Percentiles rank a stretch among this genome's conserved stretches.
Evolutionary conservation across 768 basidiomycete genomes (phyloP).

Genomic region (Trametes cinnabarina): DNA sequence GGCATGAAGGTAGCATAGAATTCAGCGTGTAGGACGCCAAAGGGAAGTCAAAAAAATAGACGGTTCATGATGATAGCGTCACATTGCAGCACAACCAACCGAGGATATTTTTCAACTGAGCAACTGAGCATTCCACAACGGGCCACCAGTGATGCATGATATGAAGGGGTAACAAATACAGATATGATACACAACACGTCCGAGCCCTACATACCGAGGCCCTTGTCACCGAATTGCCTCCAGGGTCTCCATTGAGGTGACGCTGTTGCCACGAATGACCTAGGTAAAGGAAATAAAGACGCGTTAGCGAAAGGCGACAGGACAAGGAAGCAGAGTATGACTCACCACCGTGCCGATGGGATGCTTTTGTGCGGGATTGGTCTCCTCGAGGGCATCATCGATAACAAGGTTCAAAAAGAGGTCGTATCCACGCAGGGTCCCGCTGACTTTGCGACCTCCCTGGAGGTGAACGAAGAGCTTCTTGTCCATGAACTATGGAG

Average conservation of each 20-base stretch:
- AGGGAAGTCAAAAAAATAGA: no score
- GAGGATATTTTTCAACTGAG: background rate
- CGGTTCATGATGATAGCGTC: no score
- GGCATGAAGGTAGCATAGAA: no score
- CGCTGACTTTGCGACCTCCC: slow-evolving; percentile 94
- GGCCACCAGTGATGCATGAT: background rate
- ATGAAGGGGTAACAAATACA: slow-evolving; percentile 16
- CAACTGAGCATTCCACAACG: background rate
- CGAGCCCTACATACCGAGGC: slow-evolving; percentile 16
- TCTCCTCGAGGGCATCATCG: slow-evolving; percentile 93
- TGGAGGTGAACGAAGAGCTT: slow-evolving; percentile 92
- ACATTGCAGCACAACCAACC: no score
- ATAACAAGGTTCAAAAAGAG: slow-evolving; percentile 98
- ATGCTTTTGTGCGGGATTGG: slow-evolving; percentile 83
- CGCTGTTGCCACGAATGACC: slow-evolving; percentile 97
- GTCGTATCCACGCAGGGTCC: slow-evolving; percentile 93
- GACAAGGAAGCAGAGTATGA: slow-evolving; percentile 15
- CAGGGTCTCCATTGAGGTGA: slow-evolving; percentile 90
- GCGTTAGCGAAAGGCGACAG: background rate
- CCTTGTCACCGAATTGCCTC: slow-evolving; percentile 51
- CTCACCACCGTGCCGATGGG: slow-evolving; percentile 90
- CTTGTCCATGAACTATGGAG: slow-evolving; percentile 94
- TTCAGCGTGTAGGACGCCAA: no score
- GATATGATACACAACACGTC: slow-evolving; percentile 21
- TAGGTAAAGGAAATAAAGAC: slow-evolving; percentile 32